Evolutionary conservation across 352 stramenopile species (phyloP).

Genomic region (Globisporangium cylindrosporum): DNA sequence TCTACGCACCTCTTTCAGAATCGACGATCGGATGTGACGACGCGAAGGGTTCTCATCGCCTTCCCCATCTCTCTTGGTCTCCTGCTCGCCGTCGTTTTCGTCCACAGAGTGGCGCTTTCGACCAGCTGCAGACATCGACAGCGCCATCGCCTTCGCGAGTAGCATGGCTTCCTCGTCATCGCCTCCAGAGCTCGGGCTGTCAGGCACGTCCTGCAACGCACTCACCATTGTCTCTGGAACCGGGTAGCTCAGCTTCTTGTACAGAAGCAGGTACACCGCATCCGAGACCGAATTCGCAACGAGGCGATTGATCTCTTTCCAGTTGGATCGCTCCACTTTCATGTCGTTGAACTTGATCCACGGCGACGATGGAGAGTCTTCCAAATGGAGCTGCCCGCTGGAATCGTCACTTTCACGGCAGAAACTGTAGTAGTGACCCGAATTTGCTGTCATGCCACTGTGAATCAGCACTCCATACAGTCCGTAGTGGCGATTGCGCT

Average conservation of each 20-base stretch:
- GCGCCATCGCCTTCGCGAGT: slow-evolving; percentile 82
- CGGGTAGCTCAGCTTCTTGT: slow-evolving; percentile 80
- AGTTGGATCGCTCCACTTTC: slow-evolving; percentile 75
- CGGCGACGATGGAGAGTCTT: slow-evolving; percentile 72
- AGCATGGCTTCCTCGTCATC: slow-evolving; percentile 86
- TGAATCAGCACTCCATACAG: slow-evolving; percentile 89
- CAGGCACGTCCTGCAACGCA: slow-evolving; percentile 20
- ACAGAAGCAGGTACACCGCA: slow-evolving; percentile 87
- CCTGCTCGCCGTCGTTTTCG: slow-evolving; percentile 32
- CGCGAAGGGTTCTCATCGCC: slow-evolving; percentile 15
- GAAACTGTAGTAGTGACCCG: slow-evolving; percentile 90
- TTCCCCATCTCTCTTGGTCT: slow-evolving; percentile 3
- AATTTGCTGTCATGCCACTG: slow-evolving; percentile 86
- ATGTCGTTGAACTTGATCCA: slow-evolving; percentile 93
- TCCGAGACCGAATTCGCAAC: slow-evolving; percentile 83
- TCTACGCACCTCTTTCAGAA: slow-evolving; percentile 57
- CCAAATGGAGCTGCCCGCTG: slow-evolving; percentile 67
- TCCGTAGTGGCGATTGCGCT: slow-evolving; percentile 68
- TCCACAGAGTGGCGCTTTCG: slow-evolving; percentile 35
- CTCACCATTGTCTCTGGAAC: slow-evolving; percentile 15
- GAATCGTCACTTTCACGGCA: slow-evolving; percentile 77
- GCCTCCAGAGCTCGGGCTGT: slow-evolving; percentile 18
- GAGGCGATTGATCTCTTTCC: slow-evolving; percentile 77
- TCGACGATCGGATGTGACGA: slow-evolving; percentile 30
- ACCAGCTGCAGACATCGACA: slow-evolving; percentile 82